Percentiles rank a stretch among this genome's conserved stretches.
These are phyloP conservation scores for Myxozyma vanderwaltii DNA, from an alignment of 805 yeast species.

Conservation along the genomic window DNA sequence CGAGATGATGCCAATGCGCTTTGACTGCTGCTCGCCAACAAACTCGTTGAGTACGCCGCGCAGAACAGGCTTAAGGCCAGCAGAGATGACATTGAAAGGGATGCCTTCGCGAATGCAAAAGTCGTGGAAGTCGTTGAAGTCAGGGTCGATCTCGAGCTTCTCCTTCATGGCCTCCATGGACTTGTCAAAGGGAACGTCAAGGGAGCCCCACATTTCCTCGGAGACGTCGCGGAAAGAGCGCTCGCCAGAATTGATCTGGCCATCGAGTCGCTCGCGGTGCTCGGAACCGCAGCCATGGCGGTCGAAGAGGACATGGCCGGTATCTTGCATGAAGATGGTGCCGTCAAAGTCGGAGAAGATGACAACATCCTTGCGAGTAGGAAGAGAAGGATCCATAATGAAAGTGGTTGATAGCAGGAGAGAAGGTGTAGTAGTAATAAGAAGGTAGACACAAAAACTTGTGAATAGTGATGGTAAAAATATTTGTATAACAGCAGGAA, in stretches of 20 bases:
- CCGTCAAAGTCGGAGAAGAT: conserved; percentile 48
- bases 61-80: conserved; percentile 49
- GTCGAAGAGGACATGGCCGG: conserved; percentile 51
- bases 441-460: background rate
- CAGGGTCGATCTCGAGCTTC: conserved; percentile 46
- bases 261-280: conserved; percentile 44
- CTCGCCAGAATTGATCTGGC: conserved; percentile 44
- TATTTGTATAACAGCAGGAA: background rate
- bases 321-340: conserved; percentile 50
- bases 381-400: background rate
- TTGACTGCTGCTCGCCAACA: conserved; percentile 42
- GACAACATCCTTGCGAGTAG: conserved; percentile 33
- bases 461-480: background rate
- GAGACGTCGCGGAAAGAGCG: conserved; percentile 47
- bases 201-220: conserved; percentile 50
- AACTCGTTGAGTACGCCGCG: conserved; percentile 47
- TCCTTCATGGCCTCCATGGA: conserved; percentile 44
- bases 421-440: background rate
- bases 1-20: conserved; percentile 46
- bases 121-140: conserved; percentile 45
- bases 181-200: conserved; percentile 45
- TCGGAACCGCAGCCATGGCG: conserved; percentile 48
- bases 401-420: background rate
- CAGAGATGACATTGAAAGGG: conserved; percentile 49
- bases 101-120: conserved; percentile 45